Evolutionary conservation across 306 rosid species (phyloP).

Genomic region (Mimosa bimucronata): DNA sequence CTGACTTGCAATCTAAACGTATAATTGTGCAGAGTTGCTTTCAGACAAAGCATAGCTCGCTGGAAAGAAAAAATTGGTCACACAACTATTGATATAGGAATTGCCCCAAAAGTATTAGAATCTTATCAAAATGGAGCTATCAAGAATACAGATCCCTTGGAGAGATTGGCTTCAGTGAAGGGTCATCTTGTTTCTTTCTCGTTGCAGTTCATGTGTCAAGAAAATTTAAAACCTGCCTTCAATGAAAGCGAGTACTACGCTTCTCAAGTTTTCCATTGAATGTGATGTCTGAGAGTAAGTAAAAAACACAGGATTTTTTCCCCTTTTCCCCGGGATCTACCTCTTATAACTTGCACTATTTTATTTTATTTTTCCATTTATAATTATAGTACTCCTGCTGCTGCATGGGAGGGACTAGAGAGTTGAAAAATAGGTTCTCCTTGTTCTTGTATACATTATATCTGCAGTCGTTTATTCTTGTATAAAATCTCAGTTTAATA

Average conservation of each 20-base stretch:
- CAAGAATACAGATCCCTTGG: slow-evolving; percentile 58
- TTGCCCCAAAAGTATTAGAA: slow-evolving; percentile 70
- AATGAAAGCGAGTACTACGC: slow-evolving; percentile 95
- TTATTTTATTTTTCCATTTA: slow-evolving; percentile 5
- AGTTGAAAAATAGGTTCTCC: too few relatives aligned
- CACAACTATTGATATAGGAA: slow-evolving; percentile 91
- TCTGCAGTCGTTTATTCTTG: slow-evolving; percentile 6
- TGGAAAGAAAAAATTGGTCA: slow-evolving; percentile 83
- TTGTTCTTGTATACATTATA: too few relatives aligned
- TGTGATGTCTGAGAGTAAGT: slow-evolving; percentile 21
- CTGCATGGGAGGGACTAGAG: too few relatives aligned
- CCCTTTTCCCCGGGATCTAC: slow-evolving; percentile 24
- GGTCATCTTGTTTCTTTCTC: slow-evolving; percentile 97
- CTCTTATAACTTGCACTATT: slow-evolving; percentile 42
- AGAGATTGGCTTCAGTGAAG: slow-evolving; percentile 66
- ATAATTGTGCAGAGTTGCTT: slow-evolving; percentile 61
- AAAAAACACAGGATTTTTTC: not conserved
- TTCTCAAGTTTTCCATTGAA: slow-evolving; percentile 85
- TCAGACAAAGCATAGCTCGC: slow-evolving; percentile 67
- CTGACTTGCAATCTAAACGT: slow-evolving; percentile 35
- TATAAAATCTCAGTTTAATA: slow-evolving; percentile 34
- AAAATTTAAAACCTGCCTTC: slow-evolving; percentile 93
- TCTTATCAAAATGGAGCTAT: slow-evolving; percentile 63
- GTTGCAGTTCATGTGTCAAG: slow-evolving; percentile 85
- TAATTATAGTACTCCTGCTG: slow-evolving; percentile 30